These are phyloP conservation scores for Dipodascopsis uninucleata DNA, from an alignment of 805 yeast species.

Conservation along the genomic window DNA sequence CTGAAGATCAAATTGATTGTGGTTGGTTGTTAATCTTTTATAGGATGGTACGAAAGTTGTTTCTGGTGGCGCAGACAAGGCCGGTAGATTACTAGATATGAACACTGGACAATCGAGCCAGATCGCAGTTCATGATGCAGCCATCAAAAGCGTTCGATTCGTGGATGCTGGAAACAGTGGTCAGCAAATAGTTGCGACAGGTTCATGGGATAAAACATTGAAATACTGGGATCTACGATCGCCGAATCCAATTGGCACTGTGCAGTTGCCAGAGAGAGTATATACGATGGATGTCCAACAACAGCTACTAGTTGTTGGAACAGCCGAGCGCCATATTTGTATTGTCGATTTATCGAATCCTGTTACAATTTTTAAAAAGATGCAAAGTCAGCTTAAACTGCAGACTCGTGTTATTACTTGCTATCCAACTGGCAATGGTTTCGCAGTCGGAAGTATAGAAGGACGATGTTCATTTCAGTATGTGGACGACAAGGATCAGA, in stretches of 20 bases:
- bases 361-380: constrained; percentile 68
- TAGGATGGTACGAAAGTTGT: constrained; percentile 81
- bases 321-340: constrained; percentile 82
- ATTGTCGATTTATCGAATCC: constrained; percentile 77
- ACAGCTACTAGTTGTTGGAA: constrained; percentile 82
- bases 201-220: constrained; percentile 95
- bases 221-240: constrained; percentile 93
- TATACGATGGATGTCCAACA: constrained; percentile 83
- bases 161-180: constrained; percentile 84
- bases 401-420: constrained; percentile 83
- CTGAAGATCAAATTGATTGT: neutral
- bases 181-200: constrained; percentile 75
- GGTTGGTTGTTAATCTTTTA: neutral
- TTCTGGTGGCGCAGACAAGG: constrained; percentile 88
- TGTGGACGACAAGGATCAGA: constrained; percentile 70
- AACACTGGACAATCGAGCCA: constrained; percentile 78
- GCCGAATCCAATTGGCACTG: constrained; percentile 70
- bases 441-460: constrained; percentile 87
- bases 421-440: constrained; percentile 89
- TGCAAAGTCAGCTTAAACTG: constrained; percentile 76
- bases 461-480: constrained; percentile 95
- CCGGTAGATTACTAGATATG: constrained; percentile 77
- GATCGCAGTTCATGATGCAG: constrained; percentile 79
- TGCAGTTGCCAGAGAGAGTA: constrained; percentile 84
- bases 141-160: constrained; percentile 69